Evolutionary conservation across 2,329 filamentous ascomycete species (phyloP), one percentile per base, ranked within the genome.

Genomic region (Epichloe bromicola): DNA sequence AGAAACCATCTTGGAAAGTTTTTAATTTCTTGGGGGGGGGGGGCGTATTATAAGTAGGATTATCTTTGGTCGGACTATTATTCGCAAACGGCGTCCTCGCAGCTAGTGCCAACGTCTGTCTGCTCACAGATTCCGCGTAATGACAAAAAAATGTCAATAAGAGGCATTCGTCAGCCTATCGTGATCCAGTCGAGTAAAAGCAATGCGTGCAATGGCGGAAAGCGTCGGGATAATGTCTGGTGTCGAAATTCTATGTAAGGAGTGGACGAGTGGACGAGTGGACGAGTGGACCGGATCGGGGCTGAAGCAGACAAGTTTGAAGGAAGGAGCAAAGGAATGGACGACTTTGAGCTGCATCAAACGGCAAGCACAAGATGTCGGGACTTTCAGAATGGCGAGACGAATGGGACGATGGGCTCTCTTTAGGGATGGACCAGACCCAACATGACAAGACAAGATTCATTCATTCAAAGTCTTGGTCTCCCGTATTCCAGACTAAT

Each of bases 1-100:
- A 2, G 78, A 79, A 20, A 80, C 77, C 78, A 80, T 80, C n/a
- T 34, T 43, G 48, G 3, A 41, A 38, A 34, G 11, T 20, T 38
- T 26, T 33, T 26, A 4, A 30, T 33, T 41, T 34, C 12, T 50
- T n/a, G 15, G n/a, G 33, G 19, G 26, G 39, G 19, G 12, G 3
- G 3, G 19, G 19, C 37, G 43, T 37, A 39, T 53, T 47, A 47
- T 20, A 1, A 20, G 20, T 26, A 26, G 15, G 26, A 40, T 33
- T 44, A 36, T 12, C 34, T 39, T 5, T 43, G 30, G 30, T 26
- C 2, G 20, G 5, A 19, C 17, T 11, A 20, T 41, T 5, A 5
- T 23, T 23, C 44, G 30, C 19, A 37, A 46, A 5, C 5, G 17
- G 33, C 30, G 8, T 46, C 37, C 5, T 14, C 20, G 10, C 38